A percentile compares a stretch with the other conserved stretches of the same genome.
Conservation (phyloP, 768 basidiomycete species). For the Xanthoconium stramineum region DNA sequence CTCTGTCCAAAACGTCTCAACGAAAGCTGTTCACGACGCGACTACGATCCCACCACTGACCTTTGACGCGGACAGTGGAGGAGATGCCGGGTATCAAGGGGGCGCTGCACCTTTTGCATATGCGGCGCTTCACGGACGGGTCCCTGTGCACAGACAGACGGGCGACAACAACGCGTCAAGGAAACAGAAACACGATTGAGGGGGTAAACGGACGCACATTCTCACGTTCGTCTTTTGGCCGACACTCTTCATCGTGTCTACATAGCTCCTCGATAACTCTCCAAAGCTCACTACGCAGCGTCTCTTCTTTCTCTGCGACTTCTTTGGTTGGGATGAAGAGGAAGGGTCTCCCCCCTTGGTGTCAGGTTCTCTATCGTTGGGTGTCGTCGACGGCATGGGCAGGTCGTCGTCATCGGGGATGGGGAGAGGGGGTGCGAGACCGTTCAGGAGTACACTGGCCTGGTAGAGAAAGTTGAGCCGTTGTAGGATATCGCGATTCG, state of each 20-base stretch:
- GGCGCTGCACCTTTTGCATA: slow-evolving; percentile 67
- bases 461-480: slow-evolving; percentile 85
- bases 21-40: too few species aligned
- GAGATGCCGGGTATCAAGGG: slow-evolving; percentile 69
- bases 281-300: slow-evolving; percentile 31
- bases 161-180: background rate
- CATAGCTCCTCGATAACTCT: slow-evolving; percentile 64
- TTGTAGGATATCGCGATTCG: slow-evolving; percentile 76
- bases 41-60: slow-evolving; percentile 36
- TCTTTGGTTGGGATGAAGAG: background rate
- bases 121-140: slow-evolving; percentile 74
- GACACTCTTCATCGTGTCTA: slow-evolving; percentile 63
- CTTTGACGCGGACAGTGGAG: slow-evolving; percentile 58
- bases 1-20: slow-evolving; percentile 32
- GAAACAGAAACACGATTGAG: background rate
- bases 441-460: slow-evolving; percentile 62
- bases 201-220: slow-evolving; percentile 47
- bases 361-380: background rate
- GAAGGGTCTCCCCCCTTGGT: background rate
- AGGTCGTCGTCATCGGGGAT: background rate
- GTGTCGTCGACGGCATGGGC: background rate
- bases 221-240: slow-evolving; percentile 75
- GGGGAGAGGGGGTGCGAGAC: slow-evolving; percentile 24
- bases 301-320: slow-evolving; percentile 14
- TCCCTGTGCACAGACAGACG: slow-evolving; percentile 47